Conservation (phyloP, 129 eudicot genomes). For the Calendula officinalis region DNA sequence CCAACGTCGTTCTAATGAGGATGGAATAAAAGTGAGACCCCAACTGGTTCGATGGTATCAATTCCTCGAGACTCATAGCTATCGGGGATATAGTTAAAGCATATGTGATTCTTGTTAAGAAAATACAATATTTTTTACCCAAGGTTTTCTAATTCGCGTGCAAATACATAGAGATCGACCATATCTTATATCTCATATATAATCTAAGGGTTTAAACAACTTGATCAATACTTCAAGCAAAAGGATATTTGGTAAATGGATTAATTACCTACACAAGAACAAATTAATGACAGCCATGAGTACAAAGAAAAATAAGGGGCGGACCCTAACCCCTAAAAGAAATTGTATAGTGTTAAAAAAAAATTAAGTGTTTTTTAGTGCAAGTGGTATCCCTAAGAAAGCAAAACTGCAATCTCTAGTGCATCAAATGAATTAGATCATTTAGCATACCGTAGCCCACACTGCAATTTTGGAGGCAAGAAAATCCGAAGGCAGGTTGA, state of each 20-base stretch:
- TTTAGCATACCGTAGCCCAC: slow-evolving; percentile 81
- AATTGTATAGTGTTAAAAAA: too few relatives aligned
- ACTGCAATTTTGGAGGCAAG: slow-evolving; percentile 82
- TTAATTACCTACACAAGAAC: slow-evolving; percentile 71
- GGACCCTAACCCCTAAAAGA: too few relatives aligned
- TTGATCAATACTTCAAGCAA: slow-evolving; percentile 18
- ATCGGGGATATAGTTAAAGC: slow-evolving; percentile 84
- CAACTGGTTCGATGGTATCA: slow-evolving; percentile 54
- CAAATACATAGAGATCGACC: neutral
- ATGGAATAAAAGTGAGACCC: slow-evolving; percentile 53
- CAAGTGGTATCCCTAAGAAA: neutral
- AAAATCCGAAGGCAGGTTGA: slow-evolving; percentile 70
- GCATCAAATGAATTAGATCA: neutral
- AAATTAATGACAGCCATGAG: slow-evolving; percentile 17
- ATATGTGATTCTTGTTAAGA: slow-evolving; percentile 62
- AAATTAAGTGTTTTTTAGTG: too few relatives aligned
- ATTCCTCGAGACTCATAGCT: slow-evolving; percentile 81
- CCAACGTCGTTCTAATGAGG: slow-evolving; percentile 77
- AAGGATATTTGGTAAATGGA: slow-evolving; percentile 98
- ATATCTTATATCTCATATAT: neutral
- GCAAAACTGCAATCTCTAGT: neutral
- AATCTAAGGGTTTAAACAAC: neutral
- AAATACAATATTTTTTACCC: neutral
- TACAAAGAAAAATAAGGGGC: neutral
- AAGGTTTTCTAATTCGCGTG: neutral